phyloP scores from a whole-genome alignment of 208 protist species.

The Trypanosoma brucei region DNA sequence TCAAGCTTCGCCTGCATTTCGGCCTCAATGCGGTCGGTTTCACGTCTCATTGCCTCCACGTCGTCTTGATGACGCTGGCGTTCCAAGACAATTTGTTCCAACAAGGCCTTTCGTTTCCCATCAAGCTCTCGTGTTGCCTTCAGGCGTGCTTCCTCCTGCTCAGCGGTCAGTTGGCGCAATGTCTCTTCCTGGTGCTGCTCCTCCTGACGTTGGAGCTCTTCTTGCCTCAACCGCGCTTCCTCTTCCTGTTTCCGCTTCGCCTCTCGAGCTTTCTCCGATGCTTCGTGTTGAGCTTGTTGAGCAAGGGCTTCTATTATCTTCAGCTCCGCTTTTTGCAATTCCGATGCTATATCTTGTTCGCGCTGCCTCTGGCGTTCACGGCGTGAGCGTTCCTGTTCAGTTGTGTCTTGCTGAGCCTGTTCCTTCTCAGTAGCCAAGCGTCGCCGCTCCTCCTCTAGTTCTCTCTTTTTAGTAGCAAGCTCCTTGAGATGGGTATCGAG shows the following conservation, averaged over 20 bases:
- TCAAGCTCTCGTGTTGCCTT: constrained; percentile 55
- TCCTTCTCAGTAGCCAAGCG: constrained; percentile 54
- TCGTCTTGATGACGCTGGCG: constrained; percentile 62
- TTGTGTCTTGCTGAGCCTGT: constrained; percentile 31
- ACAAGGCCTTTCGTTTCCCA: constrained; percentile 53
- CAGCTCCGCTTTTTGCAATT: constrained; percentile 51
- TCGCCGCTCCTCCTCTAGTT: constrained; percentile 58
- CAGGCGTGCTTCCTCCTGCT: constrained; percentile 40
- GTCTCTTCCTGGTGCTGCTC: constrained; percentile 39
- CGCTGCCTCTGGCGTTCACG: constrained; percentile 44
- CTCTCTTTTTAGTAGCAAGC: constrained; percentile 59
- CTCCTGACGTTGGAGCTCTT: constrained; percentile 34
- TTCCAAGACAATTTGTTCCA: constrained; percentile 59
- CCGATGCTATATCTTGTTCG: constrained; percentile 55
- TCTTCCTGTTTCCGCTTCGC: constrained; percentile 41
- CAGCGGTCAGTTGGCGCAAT: constrained; percentile 33
- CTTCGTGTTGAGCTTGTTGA: constrained; percentile 39
- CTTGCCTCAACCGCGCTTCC: background rate
- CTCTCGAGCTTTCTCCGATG: constrained; percentile 30
- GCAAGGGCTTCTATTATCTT: constrained; percentile 60
- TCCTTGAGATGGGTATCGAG: constrained; percentile 72
- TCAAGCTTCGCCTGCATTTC: constrained; percentile 89
- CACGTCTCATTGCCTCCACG: constrained; percentile 67
- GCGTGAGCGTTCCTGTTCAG: constrained; percentile 40
- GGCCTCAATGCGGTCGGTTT: constrained; percentile 83